A percentile compares a stretch with the other conserved stretches of the same genome.
phyloP scores from a whole-genome alignment of 768 basidiomycete species.

The Pisolithus orientalis region DNA sequence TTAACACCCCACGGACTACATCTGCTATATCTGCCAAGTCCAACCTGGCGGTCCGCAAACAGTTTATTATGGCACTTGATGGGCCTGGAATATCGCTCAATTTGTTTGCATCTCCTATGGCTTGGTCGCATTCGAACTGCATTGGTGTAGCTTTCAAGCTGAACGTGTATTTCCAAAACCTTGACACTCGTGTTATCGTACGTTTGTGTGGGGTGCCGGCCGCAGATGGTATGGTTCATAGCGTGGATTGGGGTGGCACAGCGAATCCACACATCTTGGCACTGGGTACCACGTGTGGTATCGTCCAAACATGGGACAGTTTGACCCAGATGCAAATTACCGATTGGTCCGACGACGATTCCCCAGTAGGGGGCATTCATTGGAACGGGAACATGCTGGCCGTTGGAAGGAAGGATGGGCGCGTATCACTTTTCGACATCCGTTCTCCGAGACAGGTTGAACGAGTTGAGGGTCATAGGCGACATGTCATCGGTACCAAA shows the following conservation, averaged over 20 bases:
- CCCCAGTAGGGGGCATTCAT: slow-evolving; percentile 34
- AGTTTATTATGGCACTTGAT: slow-evolving; percentile 56
- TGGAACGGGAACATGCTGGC: slow-evolving; percentile 34
- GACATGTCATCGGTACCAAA: slow-evolving; percentile 35
- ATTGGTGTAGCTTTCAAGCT: slow-evolving; percentile 59
- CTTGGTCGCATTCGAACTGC: slow-evolving; percentile 53
- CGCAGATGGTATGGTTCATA: slow-evolving; percentile 33
- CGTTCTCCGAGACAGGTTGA: slow-evolving; percentile 25
- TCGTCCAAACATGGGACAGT: slow-evolving; percentile 52
- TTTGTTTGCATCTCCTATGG: slow-evolving; percentile 50
- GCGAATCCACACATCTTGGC: slow-evolving; percentile 39
- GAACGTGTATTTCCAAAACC: slow-evolving; percentile 58
- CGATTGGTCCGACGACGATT: slow-evolving; percentile 30
- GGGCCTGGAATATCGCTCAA: slow-evolving; percentile 55
- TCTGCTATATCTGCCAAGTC: slow-evolving; percentile 48
- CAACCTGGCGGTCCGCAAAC: slow-evolving; percentile 47
- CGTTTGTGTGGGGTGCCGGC: slow-evolving; percentile 40
- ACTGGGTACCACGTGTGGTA: slow-evolving; percentile 45
- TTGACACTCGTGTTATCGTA: slow-evolving; percentile 46
- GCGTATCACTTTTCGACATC: slow-evolving; percentile 32
- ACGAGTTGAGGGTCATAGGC: slow-evolving; percentile 26
- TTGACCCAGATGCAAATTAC: slow-evolving; percentile 20
- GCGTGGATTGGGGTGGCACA: slow-evolving; percentile 47
- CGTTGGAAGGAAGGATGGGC: slow-evolving; percentile 34
- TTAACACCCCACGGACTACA: slow-evolving; percentile 26